Percentiles rank a stretch among this genome's conserved stretches.
Evolutionary conservation across 2,329 filamentous ascomycete species (phyloP).

Genomic region (Lizonia empirigonia): DNA sequence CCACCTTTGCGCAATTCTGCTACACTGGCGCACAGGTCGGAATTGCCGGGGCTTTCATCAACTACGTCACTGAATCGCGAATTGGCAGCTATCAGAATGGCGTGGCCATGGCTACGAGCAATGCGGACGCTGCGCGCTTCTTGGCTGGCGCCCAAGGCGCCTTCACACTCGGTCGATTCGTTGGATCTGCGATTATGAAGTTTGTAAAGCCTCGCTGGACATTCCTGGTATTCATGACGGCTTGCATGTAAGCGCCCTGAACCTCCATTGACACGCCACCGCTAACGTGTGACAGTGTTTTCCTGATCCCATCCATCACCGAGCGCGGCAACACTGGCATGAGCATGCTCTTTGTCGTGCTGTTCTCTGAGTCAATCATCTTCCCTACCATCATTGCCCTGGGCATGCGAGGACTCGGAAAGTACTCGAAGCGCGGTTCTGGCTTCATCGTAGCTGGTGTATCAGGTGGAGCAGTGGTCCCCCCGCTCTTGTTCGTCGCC

Average conservation of each 20-base stretch:
- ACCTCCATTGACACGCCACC: conserved; percentile 69
- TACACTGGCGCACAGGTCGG: conserved; percentile 76
- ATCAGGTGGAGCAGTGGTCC: conserved; percentile 72
- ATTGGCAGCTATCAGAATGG: conserved; percentile 9
- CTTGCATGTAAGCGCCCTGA: conserved; percentile 62
- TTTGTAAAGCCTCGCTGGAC: conserved; percentile 71
- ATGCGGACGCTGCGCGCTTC: conserved; percentile 67
- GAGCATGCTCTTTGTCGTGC: conserved; percentile 70
- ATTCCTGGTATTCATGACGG: conserved; percentile 69
- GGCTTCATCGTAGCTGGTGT: conserved; percentile 76
- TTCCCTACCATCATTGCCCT: conserved; percentile 84
- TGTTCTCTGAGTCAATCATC: conserved; percentile 81
- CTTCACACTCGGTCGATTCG: conserved; percentile 75
- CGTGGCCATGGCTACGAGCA: conserved; percentile 32
- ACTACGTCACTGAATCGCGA: conserved; percentile 58
- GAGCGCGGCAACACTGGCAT: conserved; percentile 59
- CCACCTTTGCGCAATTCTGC: conserved; percentile 76
- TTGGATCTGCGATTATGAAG: conserved; percentile 69
- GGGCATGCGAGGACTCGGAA: conserved; percentile 75
- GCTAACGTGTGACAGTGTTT: conserved; percentile 61
- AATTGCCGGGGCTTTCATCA: conserved; percentile 53
- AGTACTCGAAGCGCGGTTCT: conserved; percentile 76
- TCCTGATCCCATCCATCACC: conserved; percentile 60
- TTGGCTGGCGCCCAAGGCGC: conserved; percentile 75
- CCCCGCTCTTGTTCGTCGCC: conserved; percentile 71